Evolutionary conservation across 352 stramenopile genomes (phyloP).

Genomic region (Phytophthora fragariae): DNA sequence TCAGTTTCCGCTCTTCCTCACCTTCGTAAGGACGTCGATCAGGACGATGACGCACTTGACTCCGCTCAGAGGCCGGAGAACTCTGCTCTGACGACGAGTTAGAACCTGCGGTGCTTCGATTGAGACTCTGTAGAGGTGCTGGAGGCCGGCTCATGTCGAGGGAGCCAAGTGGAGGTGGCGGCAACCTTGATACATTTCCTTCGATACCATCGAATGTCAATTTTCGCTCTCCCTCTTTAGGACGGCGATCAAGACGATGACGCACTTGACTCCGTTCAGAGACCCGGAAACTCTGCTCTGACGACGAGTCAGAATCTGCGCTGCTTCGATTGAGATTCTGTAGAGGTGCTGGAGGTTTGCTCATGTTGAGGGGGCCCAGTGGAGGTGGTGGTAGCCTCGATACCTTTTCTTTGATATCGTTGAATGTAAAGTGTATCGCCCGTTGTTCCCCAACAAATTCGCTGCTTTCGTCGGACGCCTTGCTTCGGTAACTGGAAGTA

Average conservation of each 20-base stretch:
- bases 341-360: constrained; percentile 45
- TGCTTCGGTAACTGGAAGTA: background rate
- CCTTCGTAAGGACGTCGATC: constrained; percentile 3
- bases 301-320: constrained; percentile 11
- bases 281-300: background rate
- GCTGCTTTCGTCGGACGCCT: constrained; percentile 18
- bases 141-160: too few relatives aligned
- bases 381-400: constrained; percentile 45
- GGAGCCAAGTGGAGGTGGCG: too few relatives aligned
- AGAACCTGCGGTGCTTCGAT: too few relatives aligned
- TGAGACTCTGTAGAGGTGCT: too few relatives aligned
- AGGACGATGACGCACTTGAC: too few relatives aligned
- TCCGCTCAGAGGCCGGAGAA: too few relatives aligned
- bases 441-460: background rate
- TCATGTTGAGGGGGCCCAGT: constrained; percentile 56
- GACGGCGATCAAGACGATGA: background rate
- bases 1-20: constrained; percentile 42
- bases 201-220: too few relatives aligned
- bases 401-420: constrained; percentile 35
- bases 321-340: constrained; percentile 8
- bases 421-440: constrained; percentile 20
- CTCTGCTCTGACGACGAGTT: too few relatives aligned
- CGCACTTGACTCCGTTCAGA: background rate
- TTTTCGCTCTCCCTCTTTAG: too few relatives aligned
- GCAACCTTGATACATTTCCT: too few relatives aligned